Evolutionary conservation across 2,329 filamentous ascomycete species (phyloP).

Genomic region (Talaromyces islandicus): DNA sequence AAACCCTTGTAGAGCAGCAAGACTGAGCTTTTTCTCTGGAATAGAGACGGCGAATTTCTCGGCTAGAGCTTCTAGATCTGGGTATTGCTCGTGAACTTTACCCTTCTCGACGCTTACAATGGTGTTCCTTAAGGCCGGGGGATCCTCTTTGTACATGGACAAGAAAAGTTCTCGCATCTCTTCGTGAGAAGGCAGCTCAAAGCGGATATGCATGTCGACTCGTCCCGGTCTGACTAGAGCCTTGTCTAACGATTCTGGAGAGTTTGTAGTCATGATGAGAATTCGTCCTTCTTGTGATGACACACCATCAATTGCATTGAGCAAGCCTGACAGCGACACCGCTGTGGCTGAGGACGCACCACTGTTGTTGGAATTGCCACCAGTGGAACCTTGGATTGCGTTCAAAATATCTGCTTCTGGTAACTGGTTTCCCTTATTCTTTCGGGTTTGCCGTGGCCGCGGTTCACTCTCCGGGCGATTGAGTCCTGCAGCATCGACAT

Average conservation of each 20-base stretch:
- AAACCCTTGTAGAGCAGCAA: constrained; percentile 62
- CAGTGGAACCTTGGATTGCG: neutral
- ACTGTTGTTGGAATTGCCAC: neutral
- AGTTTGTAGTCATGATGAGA: constrained; percentile 78
- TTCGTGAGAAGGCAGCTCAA: constrained; percentile 31
- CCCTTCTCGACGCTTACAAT: constrained; percentile 15
- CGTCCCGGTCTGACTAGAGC: constrained; percentile 68
- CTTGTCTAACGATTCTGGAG: constrained; percentile 63
- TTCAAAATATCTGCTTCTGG: constrained; percentile 1
- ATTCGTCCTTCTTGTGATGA: constrained; percentile 72
- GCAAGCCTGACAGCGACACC: constrained; percentile 65
- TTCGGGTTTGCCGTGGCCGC: neutral
- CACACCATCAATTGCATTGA: constrained; percentile 78
- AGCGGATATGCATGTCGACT: constrained; percentile 63
- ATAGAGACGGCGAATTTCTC: constrained; percentile 48
- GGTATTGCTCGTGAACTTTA: constrained; percentile 27
- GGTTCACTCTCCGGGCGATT: constrained; percentile 26
- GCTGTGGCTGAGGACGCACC: constrained; percentile 14
- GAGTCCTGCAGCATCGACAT: constrained; percentile 62
- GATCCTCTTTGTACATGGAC: constrained; percentile 21
- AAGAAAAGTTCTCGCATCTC: constrained; percentile 25
- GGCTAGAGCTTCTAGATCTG: constrained; percentile 22
- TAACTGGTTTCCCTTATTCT: constrained; percentile 5
- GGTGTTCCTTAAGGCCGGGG: constrained; percentile 14
- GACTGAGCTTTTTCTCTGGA: constrained; percentile 49